phyloP scores from a whole-genome alignment of 805 yeast species.

The Suhomyces tanzawaensis region DNA sequence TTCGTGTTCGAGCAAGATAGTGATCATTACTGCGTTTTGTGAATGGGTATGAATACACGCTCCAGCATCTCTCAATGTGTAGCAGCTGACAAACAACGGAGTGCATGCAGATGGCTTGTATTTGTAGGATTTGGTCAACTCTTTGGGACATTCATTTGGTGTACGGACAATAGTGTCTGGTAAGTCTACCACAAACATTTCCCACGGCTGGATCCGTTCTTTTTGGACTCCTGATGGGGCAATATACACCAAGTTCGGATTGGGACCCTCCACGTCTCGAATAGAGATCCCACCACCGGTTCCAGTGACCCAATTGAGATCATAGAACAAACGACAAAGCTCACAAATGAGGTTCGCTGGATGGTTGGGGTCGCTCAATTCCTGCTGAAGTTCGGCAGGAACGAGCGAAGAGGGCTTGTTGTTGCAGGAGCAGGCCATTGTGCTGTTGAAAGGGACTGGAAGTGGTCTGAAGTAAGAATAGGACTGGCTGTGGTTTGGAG shows the following conservation, averaged over 20 bases:
- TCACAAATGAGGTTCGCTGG: conserved; percentile 87
- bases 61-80: conserved; percentile 68
- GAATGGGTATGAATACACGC: conserved; percentile 97
- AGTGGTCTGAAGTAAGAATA: too few relatives aligned
- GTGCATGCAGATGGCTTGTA: conserved; percentile 94
- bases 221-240: conserved; percentile 98
- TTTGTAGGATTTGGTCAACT: conserved; percentile 36
- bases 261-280: conserved; percentile 42
- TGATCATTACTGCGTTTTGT: conserved; percentile 78
- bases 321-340: conserved; percentile 71
- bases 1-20: conserved; percentile 60
- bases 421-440: too few relatives aligned
- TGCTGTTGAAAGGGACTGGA: too few relatives aligned
- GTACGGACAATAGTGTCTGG: conserved; percentile 51
- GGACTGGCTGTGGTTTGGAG: too few relatives aligned
- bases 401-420: not conserved
- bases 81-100: conserved; percentile 77
- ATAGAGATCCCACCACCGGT: conserved; percentile 96
- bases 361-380: conserved; percentile 53
- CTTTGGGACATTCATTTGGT: conserved; percentile 49
- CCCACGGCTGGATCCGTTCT: conserved; percentile 78
- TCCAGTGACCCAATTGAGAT: conserved; percentile 89
- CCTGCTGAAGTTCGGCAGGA: not conserved
- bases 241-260: conserved; percentile 56
- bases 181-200: conserved; percentile 75